A percentile compares a stretch with the other conserved stretches of the same genome.
These are phyloP conservation scores for Tardiomyces depauwii DNA, from an alignment of 1,139 yeast species.

Conservation along the genomic window DNA sequence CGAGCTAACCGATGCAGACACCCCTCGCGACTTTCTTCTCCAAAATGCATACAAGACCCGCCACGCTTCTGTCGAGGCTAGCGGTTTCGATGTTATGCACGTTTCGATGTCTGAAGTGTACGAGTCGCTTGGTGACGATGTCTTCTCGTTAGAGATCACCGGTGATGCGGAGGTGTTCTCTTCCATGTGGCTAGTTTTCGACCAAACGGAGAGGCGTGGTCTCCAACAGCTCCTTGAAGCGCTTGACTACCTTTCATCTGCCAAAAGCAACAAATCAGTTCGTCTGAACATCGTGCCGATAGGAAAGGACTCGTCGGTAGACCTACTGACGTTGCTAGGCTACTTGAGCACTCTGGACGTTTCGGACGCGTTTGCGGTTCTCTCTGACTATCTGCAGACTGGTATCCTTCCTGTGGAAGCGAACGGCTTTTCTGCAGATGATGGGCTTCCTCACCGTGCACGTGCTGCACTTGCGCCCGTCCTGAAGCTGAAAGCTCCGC, in stretches of 20 bases:
- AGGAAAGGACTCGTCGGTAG: background rate
- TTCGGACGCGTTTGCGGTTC: slow-evolving; percentile 9
- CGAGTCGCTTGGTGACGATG: background rate
- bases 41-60: background rate
- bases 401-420: background rate
- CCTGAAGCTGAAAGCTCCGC: background rate
- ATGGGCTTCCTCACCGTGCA: slow-evolving; percentile 7
- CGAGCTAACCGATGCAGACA: background rate
- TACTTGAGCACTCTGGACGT: background rate
- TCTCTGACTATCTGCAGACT: background rate
- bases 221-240: background rate
- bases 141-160: background rate
- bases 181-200: background rate
- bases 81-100: background rate
- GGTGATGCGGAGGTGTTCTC: background rate
- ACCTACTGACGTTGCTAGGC: background rate
- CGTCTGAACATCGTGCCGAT: background rate
- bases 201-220: background rate
- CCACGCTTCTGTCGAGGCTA: background rate
- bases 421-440: slow-evolving; percentile 5
- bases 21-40: background rate
- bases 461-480: slow-evolving; percentile 4
- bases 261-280: background rate
- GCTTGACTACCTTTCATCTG: background rate
- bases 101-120: background rate